phyloP scores from a whole-genome alignment of 2,329 filamentous ascomycete genomes.

The Zymoseptoria pseudotritici region DNA sequence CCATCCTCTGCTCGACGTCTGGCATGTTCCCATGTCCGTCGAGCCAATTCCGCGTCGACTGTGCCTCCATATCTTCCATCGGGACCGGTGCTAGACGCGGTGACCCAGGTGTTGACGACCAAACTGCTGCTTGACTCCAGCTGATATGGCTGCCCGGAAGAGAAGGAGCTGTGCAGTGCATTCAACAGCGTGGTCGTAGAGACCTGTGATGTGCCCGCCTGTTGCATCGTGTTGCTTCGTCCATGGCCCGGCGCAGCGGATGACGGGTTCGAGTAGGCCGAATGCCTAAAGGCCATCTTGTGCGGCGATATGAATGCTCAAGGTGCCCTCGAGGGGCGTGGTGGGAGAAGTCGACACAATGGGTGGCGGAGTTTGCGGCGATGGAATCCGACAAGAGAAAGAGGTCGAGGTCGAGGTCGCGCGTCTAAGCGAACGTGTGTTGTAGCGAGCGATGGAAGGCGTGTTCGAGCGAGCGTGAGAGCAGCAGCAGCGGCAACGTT shows the following conservation, averaged over 20 bases:
- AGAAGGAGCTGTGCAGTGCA: constrained; percentile 81
- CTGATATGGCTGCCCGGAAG: constrained; percentile 70
- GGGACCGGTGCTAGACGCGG: constrained; percentile 61
- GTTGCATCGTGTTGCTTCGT: constrained; percentile 42
- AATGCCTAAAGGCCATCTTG: constrained; percentile 56
- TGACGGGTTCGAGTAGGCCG: constrained; percentile 55
- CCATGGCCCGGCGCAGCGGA: constrained; percentile 40
- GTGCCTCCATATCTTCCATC: constrained; percentile 67
- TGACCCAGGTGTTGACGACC: constrained; percentile 93
- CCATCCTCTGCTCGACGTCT: constrained; percentile 90
- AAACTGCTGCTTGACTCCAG: constrained; percentile 86
- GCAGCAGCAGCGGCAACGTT: not conserved
- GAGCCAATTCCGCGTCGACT: constrained; percentile 69
- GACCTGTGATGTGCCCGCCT: constrained; percentile 66
- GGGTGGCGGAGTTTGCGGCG: not conserved
- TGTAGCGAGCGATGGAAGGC: constrained; percentile 7
- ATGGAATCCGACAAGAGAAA: not conserved
- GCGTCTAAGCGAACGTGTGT: not conserved
- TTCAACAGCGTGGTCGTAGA: constrained; percentile 92
- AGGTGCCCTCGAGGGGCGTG: constrained; percentile 17
- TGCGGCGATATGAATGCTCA: constrained; percentile 9
- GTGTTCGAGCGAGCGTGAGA: constrained; percentile 6
- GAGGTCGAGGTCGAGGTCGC: too few species aligned
- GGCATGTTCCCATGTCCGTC: constrained; percentile 92
- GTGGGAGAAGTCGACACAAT: not conserved